phyloP scores from a whole-genome alignment of 208 protist genomes.

The Trypanosoma platydactyli region DNA sequence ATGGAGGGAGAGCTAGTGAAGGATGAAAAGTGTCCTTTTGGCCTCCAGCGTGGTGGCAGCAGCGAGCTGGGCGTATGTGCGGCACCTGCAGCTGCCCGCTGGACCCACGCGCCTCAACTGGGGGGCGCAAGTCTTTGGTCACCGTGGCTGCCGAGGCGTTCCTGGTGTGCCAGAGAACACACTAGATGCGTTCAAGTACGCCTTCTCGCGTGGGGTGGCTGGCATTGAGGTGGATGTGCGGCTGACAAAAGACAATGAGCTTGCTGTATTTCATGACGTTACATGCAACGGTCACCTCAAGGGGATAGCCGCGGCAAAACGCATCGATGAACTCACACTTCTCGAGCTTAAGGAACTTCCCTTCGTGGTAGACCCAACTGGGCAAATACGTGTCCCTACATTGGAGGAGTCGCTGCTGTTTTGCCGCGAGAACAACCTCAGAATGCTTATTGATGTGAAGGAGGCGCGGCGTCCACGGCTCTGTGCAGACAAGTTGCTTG shows the following conservation, averaged over 20 bases:
- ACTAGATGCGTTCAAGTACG: slow-evolving; percentile 84
- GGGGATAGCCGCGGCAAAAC: slow-evolving; percentile 40
- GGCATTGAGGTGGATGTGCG: slow-evolving; percentile 87
- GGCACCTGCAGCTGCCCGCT: slow-evolving; percentile 69
- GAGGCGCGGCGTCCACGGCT: slow-evolving; percentile 47
- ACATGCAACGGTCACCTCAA: slow-evolving; percentile 45
- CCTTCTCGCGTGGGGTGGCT: slow-evolving; percentile 56
- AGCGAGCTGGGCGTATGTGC: slow-evolving; percentile 65
- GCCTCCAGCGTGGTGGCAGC: slow-evolving; percentile 41
- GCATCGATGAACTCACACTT: slow-evolving; percentile 72
- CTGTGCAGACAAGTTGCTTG: slow-evolving; percentile 77
- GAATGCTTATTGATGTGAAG: slow-evolving; percentile 90
- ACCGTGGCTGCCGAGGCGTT: slow-evolving; percentile 80
- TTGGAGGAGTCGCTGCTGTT: slow-evolving; percentile 85
- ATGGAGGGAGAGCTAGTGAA: background rate
- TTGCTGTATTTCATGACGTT: slow-evolving; percentile 84
- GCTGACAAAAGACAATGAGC: slow-evolving; percentile 84
- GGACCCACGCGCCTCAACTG: slow-evolving; percentile 75
- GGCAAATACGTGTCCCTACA: slow-evolving; percentile 75
- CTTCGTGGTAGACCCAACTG: slow-evolving; percentile 65
- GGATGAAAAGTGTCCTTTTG: slow-evolving; percentile 32
- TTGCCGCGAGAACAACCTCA: slow-evolving; percentile 70
- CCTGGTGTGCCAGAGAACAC: slow-evolving; percentile 85
- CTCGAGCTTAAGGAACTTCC: slow-evolving; percentile 68
- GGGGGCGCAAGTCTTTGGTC: slow-evolving; percentile 83